Evolutionary conservation across 768 basidiomycete genomes (phyloP), one percentile per base, ranked within the genome.

Genomic region (Russula ochroleuca): DNA sequence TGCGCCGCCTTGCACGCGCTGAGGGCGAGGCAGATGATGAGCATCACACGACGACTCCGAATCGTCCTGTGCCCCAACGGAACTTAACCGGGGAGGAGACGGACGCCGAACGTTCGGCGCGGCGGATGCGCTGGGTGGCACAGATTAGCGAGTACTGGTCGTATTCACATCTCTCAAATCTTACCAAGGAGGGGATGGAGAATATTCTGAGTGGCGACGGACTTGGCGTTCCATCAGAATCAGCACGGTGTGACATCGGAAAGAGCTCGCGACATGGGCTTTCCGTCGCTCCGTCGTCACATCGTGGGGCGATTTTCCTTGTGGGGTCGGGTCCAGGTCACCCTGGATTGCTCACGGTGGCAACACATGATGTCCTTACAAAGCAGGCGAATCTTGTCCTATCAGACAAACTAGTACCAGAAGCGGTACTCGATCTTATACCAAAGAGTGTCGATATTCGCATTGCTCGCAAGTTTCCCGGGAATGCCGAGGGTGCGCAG

Each of bases 61-160:
- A 91, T 66, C 72, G 75, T n/a, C 90, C 88, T 0, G 86, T 90
- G 2, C 81, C 85, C 0, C 77, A 82, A 52, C 77, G 85, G 45
- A 67, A 73, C 33, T 79, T 80, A 72, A 78, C 74, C 4, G 73
- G 69, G 9, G 48, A 67, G 1, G 87, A 88, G 66, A 76, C 72
- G 28, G 68, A 62, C 17, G 67, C 69, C 38, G 75, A 76, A 57
- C 66, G 68, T 25, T 76, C 81, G 57, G 78, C 75, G 62, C 80
- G 94, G 37, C 79, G 90, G 17, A 91, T 97, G 83, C 85, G 88
- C 73, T 98, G 94, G 92, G 87, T 97, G 3, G 87, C 93, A 0
- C 96, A 98, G 72, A 83, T 98, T 69, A 95, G 93, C 79, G 95
- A 98, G 73, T 98, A 97, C 73, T 98, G 94, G 92, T 87, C 93